Conservation (phyloP, 495 filamentous ascomycete species). For the Neurospora intermedia region DNA sequence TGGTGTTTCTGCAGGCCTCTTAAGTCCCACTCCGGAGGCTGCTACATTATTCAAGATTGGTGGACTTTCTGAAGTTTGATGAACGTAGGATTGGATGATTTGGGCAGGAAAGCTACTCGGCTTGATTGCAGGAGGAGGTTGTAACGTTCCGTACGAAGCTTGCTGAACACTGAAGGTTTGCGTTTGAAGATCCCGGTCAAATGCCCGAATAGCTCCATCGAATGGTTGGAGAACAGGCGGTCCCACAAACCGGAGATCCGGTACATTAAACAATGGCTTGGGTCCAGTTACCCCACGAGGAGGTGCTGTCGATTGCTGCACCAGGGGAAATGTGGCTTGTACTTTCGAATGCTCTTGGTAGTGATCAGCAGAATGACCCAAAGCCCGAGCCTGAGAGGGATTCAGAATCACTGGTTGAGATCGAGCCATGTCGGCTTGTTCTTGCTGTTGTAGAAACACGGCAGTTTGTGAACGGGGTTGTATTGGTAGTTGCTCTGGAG, state of each 20-base stretch:
- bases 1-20: not conserved
- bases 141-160: not conserved
- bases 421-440: not conserved
- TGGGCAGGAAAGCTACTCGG: not conserved
- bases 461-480: not conserved
- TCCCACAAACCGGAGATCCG: not conserved
- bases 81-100: not conserved
- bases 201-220: not conserved
- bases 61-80: not conserved
- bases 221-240: not conserved
- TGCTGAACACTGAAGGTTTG: not conserved
- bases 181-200: not conserved
- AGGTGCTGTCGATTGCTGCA: not conserved
- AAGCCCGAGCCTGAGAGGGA: not conserved
- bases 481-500: not conserved
- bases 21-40: not conserved
- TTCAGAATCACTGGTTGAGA: not conserved
- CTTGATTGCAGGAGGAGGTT: not conserved
- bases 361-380: not conserved
- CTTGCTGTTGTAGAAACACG: not conserved
- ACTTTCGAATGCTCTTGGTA: not conserved
- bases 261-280: not conserved
- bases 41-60: not conserved
- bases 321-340: not conserved
- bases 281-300: not conserved